These are phyloP conservation scores for Leucaena leucocephala DNA, from an alignment of 306 rosid genomes.

Conservation along the genomic window DNA sequence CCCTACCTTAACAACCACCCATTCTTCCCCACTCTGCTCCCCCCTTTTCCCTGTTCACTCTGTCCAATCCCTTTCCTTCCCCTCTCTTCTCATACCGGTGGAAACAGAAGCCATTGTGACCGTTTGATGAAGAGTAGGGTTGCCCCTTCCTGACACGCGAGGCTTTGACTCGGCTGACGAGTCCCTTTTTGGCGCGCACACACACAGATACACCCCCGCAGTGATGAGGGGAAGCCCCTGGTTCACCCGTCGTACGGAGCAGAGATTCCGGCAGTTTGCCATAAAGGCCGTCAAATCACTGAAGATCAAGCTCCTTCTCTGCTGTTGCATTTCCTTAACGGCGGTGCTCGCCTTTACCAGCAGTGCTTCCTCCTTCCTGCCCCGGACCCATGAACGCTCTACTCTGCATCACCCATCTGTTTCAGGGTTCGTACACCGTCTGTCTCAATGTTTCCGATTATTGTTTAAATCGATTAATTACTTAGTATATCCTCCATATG, in stretches of 20 bases:
- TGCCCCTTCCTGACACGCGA: conserved; percentile 15
- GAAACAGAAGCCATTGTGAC: too few species aligned
- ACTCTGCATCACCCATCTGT: conserved; percentile 36
- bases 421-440: conserved; percentile 45
- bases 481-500: background rate
- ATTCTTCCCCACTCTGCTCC: too few species aligned
- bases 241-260: conserved; percentile 51
- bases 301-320: conserved; percentile 59
- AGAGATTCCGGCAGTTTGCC: conserved; percentile 55
- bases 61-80: too few species aligned
- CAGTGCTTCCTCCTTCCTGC: conserved; percentile 49
- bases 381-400: conserved; percentile 40
- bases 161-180: background rate
- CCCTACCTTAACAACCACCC: background rate
- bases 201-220: background rate
- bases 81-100: too few species aligned
- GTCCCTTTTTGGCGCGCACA: background rate
- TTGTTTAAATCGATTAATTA: background rate
- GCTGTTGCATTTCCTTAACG: conserved; percentile 51
- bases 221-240: conserved; percentile 51
- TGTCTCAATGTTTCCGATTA: background rate
- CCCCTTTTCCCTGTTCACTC: too few species aligned
- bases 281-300: conserved; percentile 52
- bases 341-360: conserved; percentile 43
- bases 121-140: background rate